These are phyloP conservation scores for Cutaneotrichosporon sp. DNA, from an alignment of 1,284 basidiomycete species.

Conservation along the genomic window DNA sequence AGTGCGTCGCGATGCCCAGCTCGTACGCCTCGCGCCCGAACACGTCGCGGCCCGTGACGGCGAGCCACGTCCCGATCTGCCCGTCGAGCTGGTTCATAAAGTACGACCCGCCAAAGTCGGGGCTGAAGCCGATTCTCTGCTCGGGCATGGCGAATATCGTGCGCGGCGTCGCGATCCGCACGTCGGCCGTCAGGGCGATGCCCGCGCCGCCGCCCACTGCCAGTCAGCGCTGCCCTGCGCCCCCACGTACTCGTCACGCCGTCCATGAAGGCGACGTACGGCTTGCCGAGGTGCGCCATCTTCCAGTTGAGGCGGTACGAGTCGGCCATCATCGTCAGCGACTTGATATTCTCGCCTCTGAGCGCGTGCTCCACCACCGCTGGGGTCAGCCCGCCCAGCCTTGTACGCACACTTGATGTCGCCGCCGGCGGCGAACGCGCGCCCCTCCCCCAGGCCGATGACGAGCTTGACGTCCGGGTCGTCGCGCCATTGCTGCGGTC, in stretches of 20 bases:
- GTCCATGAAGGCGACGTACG: conserved; percentile 83
- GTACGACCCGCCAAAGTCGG: conserved; percentile 78
- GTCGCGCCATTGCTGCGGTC: conserved; percentile 60
- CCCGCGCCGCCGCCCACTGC: conserved; percentile 96
- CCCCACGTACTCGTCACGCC: conserved; percentile 73
- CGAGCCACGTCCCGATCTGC: conserved; percentile 86
- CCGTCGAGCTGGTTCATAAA: conserved; percentile 90
- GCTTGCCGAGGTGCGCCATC: conserved; percentile 72
- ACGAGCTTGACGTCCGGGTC: conserved; percentile 12
- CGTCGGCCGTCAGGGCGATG: conserved; percentile 77
- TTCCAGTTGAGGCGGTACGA: conserved; percentile 89
- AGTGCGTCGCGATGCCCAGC: conserved; percentile 88
- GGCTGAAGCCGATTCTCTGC: conserved; percentile 70
- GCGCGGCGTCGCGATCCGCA: conserved; percentile 90
- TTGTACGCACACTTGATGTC: conserved; percentile 16
- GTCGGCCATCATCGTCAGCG: conserved; percentile 70
- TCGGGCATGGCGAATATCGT: conserved; percentile 95
- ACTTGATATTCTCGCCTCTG: conserved; percentile 58
- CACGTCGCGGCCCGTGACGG: conserved; percentile 74
- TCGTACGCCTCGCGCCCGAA: conserved; percentile 79
- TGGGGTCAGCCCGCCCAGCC: neutral
- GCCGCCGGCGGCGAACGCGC: conserved; percentile 17
- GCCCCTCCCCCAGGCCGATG: conserved; percentile 14
- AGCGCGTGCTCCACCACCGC: conserved; percentile 8
- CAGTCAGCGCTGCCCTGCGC: conserved; percentile 42